A percentile compares a stretch with the other conserved stretches of the same genome.
phyloP scores from a whole-genome alignment of 2,329 filamentous ascomycete genomes.

The Diaporthe citriasiana region DNA sequence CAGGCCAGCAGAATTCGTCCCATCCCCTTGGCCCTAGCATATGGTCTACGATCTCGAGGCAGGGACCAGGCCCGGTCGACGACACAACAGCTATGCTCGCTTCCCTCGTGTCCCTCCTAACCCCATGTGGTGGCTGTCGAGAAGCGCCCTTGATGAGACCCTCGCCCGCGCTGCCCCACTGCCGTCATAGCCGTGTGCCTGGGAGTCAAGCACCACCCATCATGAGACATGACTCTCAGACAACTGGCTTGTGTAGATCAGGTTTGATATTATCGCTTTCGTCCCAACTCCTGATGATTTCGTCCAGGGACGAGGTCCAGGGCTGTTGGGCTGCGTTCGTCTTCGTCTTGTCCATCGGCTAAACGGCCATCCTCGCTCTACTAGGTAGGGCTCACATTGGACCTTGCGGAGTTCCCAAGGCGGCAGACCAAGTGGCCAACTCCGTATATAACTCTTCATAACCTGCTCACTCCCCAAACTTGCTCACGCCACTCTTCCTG shows the following conservation, averaged over 20 bases:
- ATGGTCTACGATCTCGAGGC: not conserved
- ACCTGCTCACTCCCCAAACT: conserved; percentile 36
- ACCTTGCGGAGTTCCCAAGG: conserved; percentile 1
- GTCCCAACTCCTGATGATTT: conserved; percentile 28
- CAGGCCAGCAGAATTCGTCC: conserved; percentile 17
- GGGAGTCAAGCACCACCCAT: conserved; percentile 19
- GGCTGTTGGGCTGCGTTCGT: conserved; percentile 8
- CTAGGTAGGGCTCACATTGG: not conserved
- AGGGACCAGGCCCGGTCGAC: conserved; percentile 7
- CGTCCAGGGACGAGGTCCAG: conserved; percentile 19
- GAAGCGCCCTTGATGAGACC: conserved; percentile 27
- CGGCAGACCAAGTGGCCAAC: not conserved
- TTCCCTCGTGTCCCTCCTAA: not conserved
- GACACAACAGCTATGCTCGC: not conserved
- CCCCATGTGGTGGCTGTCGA: conserved; percentile 27
- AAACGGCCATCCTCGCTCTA: conserved; percentile 22
- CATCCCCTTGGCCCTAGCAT: conserved; percentile 17
- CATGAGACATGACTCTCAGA: conserved; percentile 26
- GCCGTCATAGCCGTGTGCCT: conserved; percentile 26
- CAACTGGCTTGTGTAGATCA: conserved; percentile 19
- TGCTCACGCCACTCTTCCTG: conserved; percentile 40
- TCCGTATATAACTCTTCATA: conserved; percentile 37
- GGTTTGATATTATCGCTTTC: conserved; percentile 30
- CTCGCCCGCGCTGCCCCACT: conserved; percentile 20
- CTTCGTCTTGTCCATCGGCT: conserved; percentile 13